phyloP scores from a whole-genome alignment of 106 monocot species.

The Platanthera zijinensis region DNA sequence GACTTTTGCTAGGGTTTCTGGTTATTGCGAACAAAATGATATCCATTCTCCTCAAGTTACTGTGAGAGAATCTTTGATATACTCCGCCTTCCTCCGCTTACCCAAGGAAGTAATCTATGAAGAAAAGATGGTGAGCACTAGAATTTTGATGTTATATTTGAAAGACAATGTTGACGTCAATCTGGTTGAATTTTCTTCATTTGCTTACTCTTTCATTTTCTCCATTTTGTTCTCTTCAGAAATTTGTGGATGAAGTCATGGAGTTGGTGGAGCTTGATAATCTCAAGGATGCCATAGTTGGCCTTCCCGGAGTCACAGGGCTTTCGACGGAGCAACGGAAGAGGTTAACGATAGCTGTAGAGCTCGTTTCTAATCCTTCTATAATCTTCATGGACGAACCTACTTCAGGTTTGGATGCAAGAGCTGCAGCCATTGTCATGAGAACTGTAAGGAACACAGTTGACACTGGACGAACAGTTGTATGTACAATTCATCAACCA shows the following conservation, averaged over 20 bases:
- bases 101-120: conserved; percentile 32
- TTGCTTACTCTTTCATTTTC: background rate
- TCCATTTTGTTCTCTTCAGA: conserved; percentile 24
- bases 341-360: conserved; percentile 72
- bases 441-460: conserved; percentile 66
- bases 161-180: background rate
- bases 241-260: conserved; percentile 76
- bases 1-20: conserved; percentile 65
- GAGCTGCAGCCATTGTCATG: conserved; percentile 76
- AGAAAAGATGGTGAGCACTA: conserved; percentile 43
- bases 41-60: conserved; percentile 77
- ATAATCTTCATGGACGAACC: conserved; percentile 90
- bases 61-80: conserved; percentile 51
- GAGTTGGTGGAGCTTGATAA: conserved; percentile 59
- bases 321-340: conserved; percentile 76
- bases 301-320: conserved; percentile 59
- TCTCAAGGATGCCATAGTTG: conserved; percentile 56
- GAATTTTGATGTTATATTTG: background rate
- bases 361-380: conserved; percentile 75
- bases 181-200: background rate
- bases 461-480: conserved; percentile 65
- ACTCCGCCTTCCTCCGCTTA: conserved; percentile 52
- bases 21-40: conserved; percentile 70
- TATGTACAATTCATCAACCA: conserved; percentile 74
- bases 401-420: conserved; percentile 66